Evolutionary conservation across 306 rosid species (phyloP).

Genomic region (Amphicarpaea edgeworthii): DNA sequence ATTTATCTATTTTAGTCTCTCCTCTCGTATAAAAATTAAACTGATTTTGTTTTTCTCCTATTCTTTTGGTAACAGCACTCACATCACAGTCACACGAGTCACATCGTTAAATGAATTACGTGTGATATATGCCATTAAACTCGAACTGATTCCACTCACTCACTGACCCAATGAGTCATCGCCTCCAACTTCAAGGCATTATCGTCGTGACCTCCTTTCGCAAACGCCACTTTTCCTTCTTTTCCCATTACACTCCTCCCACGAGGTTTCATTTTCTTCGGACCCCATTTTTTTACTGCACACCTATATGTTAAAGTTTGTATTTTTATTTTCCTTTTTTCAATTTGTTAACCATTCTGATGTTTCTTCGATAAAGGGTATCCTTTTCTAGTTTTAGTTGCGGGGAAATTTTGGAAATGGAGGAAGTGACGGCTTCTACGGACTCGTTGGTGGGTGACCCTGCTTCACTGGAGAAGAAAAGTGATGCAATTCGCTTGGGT

Average conservation of each 20-base stretch:
- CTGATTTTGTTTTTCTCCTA: no score
- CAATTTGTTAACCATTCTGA: background rate
- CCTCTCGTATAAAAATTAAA: no score
- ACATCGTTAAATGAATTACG: background rate
- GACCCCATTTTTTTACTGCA: background rate
- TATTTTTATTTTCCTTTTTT: background rate
- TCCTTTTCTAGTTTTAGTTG: slow-evolving; percentile 45
- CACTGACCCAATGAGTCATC: slow-evolving; percentile 47
- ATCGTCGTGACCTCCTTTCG: slow-evolving; percentile 4
- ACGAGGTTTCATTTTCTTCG: slow-evolving; percentile 42
- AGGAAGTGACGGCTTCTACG: slow-evolving; percentile 34
- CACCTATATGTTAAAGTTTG: background rate
- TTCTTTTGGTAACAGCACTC: no score
- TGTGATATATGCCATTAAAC: background rate
- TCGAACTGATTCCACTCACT: background rate
- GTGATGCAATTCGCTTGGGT: slow-evolving; percentile 60
- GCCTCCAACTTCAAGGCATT: slow-evolving; percentile 50
- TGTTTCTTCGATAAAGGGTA: slow-evolving; percentile 41
- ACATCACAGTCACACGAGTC: no score
- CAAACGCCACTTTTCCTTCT: slow-evolving; percentile 30
- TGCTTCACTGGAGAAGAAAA: slow-evolving; percentile 54
- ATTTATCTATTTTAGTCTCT: no score
- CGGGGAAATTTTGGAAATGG: slow-evolving; percentile 55
- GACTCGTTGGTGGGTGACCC: slow-evolving; percentile 54
- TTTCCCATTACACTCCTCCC: slow-evolving; percentile 34